phyloP scores from a whole-genome alignment of 257 asterid species.

The Vinca minor region DNA sequence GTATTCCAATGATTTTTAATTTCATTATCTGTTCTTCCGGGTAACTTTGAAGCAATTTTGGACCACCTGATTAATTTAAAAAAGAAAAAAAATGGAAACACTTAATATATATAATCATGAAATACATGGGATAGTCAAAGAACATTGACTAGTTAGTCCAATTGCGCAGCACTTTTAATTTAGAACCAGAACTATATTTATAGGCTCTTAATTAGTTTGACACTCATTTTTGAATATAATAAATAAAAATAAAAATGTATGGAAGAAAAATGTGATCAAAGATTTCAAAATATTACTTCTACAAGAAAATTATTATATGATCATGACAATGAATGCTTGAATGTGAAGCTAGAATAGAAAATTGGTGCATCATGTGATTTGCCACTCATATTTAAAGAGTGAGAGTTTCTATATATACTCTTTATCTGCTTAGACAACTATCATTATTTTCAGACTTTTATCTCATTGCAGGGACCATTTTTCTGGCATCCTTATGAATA shows the following conservation, averaged over 20 bases:
- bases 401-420: neutral
- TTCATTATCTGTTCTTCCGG: constrained; percentile 91
- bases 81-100: neutral
- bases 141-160: no score
- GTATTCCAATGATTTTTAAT: constrained; percentile 97
- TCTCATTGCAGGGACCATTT: constrained; percentile 8
- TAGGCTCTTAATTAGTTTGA: no score
- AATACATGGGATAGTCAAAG: neutral
- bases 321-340: constrained; percentile 3
- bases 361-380: constrained; percentile 7
- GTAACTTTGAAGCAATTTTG: constrained; percentile 77
- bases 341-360: constrained; percentile 8
- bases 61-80: constrained; percentile 51
- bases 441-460: constrained; percentile 1
- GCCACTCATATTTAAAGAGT: constrained; percentile 1
- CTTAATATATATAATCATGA: neutral
- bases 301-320: neutral
- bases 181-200: no score
- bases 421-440: neutral
- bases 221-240: no score
- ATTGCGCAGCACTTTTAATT: no score
- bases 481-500: neutral
- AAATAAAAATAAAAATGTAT: no score
- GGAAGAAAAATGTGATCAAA: no score
- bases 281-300: constrained; percentile 4